phyloP scores from a whole-genome alignment of 129 eudicot genomes.

The Dittrichia graveolens region DNA sequence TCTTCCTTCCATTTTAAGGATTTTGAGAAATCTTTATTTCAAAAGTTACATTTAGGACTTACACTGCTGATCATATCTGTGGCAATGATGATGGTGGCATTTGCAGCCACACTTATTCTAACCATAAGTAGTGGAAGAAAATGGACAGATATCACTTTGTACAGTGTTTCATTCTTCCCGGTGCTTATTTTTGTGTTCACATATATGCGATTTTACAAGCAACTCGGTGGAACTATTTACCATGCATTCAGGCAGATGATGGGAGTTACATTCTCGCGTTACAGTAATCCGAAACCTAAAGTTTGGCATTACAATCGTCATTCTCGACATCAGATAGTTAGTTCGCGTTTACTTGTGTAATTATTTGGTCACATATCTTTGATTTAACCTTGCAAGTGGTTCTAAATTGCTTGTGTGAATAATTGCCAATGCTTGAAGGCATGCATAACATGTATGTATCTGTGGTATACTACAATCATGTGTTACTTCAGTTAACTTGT shows the following conservation, averaged over 20 bases:
- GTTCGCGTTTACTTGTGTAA: slow-evolving; percentile 5
- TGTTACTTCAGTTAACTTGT: no score
- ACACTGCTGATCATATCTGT: slow-evolving; percentile 32
- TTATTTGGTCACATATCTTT: background rate
- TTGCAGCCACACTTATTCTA: slow-evolving; percentile 38
- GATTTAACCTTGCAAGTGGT: background rate
- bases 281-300: background rate
- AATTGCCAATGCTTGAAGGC: slow-evolving; percentile 3
- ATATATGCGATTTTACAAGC: slow-evolving; percentile 10
- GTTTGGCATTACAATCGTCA: slow-evolving; percentile 17
- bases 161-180: slow-evolving; percentile 31
- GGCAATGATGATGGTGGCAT: slow-evolving; percentile 48
- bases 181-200: slow-evolving; percentile 29
- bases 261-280: background rate
- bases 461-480: no score
- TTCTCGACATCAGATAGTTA: slow-evolving; percentile 5
- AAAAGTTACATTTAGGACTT: slow-evolving; percentile 28
- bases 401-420: background rate
- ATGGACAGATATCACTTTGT: slow-evolving; percentile 33
- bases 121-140: slow-evolving; percentile 22
- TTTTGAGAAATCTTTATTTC: slow-evolving; percentile 30
- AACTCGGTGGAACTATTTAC: slow-evolving; percentile 11
- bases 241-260: slow-evolving; percentile 9
- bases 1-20: slow-evolving; percentile 32
- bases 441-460: background rate